Evolutionary conservation across 1,284 basidiomycete genomes (phyloP), one percentile per base, ranked within the genome.

Genomic region (Heliocybe sulcata): DNA sequence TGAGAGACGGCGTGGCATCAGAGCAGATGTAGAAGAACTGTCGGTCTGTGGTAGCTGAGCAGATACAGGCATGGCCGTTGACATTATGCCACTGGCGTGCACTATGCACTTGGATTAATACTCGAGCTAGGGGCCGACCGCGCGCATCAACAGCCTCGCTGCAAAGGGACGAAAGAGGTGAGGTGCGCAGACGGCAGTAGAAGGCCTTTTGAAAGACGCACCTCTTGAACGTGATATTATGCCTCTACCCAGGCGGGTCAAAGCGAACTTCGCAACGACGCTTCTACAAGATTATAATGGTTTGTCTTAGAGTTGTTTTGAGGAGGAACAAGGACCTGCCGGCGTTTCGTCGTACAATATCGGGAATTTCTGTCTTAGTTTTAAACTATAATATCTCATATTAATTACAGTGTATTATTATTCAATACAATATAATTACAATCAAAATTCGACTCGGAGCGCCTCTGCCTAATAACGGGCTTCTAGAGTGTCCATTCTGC

Each of bases 1-100:
- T 23, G 57, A 4, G 9, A 54, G 33, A 45, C 69, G 67, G 29
- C 69, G 53, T 20, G 38, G 38, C 38, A 42, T 42, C 16, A 42
- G 12, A 4, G 38, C 22, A 20, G 65, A 57, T 20, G 38, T 22
- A 20, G 65, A 57, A 4, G 38, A 42, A 20, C 38, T 42, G 6
- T 20, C 16, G 29, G 12, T 4, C 29, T 31, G 29, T 6, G 29
- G 29, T 31, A 6, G 29, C 29, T 31, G 29, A 42, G 38, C 19
- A 20, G 38, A 42, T 20, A 9, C 38, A 42, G 38, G n/a, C 8
- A n/a, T n/a, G n/a, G n/a, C n/a, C n/a, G 8, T 42, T 42, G 19
- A 16, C 19, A 16, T 6, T 16, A 42, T 42, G 38, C 16, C 19
- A 16, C 4, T 42, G 12, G n/a, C 38, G 38, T 6, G 38, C 4